Base-by-base conservation (phyloP, 1,139 yeast species). In the Blastobotrys arbuscula region DNA sequence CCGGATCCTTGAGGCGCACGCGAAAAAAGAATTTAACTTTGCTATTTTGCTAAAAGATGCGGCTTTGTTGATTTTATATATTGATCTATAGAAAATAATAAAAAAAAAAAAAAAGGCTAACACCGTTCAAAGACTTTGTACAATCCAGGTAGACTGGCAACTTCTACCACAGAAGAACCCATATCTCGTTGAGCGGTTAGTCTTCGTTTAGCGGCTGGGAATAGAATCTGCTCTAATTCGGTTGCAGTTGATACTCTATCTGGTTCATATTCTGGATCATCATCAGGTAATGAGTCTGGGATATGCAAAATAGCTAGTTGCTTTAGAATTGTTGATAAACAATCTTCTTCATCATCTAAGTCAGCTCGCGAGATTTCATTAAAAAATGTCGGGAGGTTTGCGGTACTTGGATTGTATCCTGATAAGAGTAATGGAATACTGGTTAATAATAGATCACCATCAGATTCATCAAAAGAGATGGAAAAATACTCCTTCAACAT, bases 51-150 rank as follows among this genome's bases (percentile, higher is more conserved):
- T n/a, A n/a, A n/a, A n/a, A n/a, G n/a, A n/a, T n/a, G n/a, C n/a
- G n/a, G n/a, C n/a, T n/a, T n/a, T n/a, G n/a, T n/a, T n/a, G n/a
- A n/a, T n/a, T n/a, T n/a, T n/a, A n/a, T n/a, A n/a, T n/a, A n/a
- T n/a, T n/a, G n/a, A n/a, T n/a, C n/a, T n/a, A n/a, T n/a, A n/a
- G n/a, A 5, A 28, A 5, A 28, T 5, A 28, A 5, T 12, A 5
- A 9, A 28, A 5, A 28, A 5, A 3, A 28, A 28, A 5, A 9
- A 28, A 34, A 8, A 34, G 15, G 3, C 26, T 55, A 89, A 62
- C 98, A 92, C 61, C 98, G 74, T 68, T 92, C 99, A 71, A 92
- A 92, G 4, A 94, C 95, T 59, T 75, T 79, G 66, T 94, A 94
- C 48, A 94, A 69, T 0, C 96, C 96, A 0, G 97, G 97, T 38